Percentiles rank a stretch among this genome's conserved stretches.
Evolutionary conservation across 306 rosid genomes (phyloP).

Genomic region (Quercus parvula): DNA sequence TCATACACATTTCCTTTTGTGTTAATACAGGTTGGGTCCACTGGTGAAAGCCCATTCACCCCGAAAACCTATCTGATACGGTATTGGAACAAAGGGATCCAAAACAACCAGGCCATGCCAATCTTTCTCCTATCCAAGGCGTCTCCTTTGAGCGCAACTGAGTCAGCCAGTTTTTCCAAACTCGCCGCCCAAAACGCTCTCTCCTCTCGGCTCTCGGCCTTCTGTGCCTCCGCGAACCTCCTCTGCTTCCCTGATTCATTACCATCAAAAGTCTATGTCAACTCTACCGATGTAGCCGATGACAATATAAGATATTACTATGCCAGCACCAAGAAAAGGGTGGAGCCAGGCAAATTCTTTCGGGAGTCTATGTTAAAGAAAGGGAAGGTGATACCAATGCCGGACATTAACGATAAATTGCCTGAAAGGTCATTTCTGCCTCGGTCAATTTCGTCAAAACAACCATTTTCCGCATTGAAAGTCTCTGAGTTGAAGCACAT

Average conservation of each 20-base stretch:
- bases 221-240: constrained; percentile 76
- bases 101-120: constrained; percentile 47
- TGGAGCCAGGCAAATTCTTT: constrained; percentile 57
- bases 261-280: not conserved
- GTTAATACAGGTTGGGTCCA: constrained; percentile 61
- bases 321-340: too few species aligned
- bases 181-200: constrained; percentile 53
- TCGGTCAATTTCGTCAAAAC: constrained; percentile 57
- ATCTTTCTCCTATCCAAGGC: constrained; percentile 65
- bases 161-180: constrained; percentile 54
- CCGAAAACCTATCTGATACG: constrained; percentile 63
- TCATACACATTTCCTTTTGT: constrained; percentile 9
- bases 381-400: constrained; percentile 76
- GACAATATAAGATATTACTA: too few species aligned
- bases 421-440: constrained; percentile 91
- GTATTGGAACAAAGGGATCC: constrained; percentile 90
- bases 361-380: constrained; percentile 66
- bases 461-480: constrained; percentile 73
- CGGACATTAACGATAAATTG: constrained; percentile 82
- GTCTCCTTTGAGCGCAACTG: constrained; percentile 58
- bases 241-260: constrained; percentile 66
- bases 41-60: constrained; percentile 57
- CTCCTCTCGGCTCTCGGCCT: constrained; percentile 56
- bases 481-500: constrained; percentile 48
- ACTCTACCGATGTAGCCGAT: constrained; percentile 19